Conservation (phyloP, 495 filamentous ascomycete species). For the Xylaria intraflava region DNA sequence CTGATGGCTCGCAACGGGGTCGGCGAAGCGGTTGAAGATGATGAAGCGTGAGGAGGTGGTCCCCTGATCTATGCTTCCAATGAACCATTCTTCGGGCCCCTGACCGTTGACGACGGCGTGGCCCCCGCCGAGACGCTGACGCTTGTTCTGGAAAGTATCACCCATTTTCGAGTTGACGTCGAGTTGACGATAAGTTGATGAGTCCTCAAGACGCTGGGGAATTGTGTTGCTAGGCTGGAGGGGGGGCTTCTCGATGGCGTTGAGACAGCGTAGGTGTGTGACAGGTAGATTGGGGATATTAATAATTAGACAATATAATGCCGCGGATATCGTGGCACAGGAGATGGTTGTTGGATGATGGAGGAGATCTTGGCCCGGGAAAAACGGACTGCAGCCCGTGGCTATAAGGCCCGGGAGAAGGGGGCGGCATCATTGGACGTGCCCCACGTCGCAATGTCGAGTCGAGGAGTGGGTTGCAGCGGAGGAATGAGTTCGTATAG, state of each 20-base stretch:
- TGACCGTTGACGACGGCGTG: slow-evolving; percentile 4
- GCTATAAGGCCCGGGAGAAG: not conserved
- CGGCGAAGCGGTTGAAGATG: slow-evolving; percentile 78
- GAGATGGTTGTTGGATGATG: not conserved
- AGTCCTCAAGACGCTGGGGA: not conserved
- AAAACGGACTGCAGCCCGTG: not conserved
- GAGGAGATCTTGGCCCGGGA: not conserved
- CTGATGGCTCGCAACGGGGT: slow-evolving; percentile 80
- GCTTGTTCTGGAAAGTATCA: slow-evolving; percentile 17
- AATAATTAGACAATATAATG: not conserved
- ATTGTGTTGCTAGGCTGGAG: not conserved
- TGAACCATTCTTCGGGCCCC: slow-evolving; percentile 30
- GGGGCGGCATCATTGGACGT: not conserved
- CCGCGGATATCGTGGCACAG: not conserved
- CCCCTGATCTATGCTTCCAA: slow-evolving; percentile 76
- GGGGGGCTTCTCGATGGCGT: not conserved
- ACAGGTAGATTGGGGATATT: not conserved
- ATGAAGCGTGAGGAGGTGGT: slow-evolving; percentile 91
- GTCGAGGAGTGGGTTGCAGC: too few relatives aligned
- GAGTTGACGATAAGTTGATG: not conserved
- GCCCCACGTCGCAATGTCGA: too few relatives aligned
- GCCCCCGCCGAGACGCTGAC: slow-evolving; percentile 4
- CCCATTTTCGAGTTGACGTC: slow-evolving; percentile 3
- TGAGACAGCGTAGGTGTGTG: not conserved
- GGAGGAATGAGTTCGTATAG: too few relatives aligned